These are phyloP conservation scores for Parsonsia alboflavescens DNA, from an alignment of 257 asterid genomes.

Conservation along the genomic window DNA sequence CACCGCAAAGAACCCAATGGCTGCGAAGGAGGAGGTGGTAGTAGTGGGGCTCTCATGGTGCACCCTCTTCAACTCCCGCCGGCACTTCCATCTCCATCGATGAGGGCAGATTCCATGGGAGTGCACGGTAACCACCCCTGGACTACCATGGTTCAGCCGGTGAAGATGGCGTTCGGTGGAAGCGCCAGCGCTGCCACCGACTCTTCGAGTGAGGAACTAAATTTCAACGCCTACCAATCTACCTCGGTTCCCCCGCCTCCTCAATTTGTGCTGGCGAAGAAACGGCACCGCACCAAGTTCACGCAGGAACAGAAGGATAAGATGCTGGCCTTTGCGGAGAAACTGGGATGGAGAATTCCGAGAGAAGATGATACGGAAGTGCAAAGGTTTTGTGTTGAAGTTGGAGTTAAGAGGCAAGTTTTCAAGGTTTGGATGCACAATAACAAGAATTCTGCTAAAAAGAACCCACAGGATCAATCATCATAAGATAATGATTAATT, in stretches of 20 bases:
- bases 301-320: constrained; percentile 80
- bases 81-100: constrained; percentile 37
- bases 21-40: constrained; percentile 2
- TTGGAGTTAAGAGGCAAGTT: constrained; percentile 84
- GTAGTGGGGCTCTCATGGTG: constrained; percentile 25
- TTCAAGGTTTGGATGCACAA: constrained; percentile 98
- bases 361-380: constrained; percentile 79
- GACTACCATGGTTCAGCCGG: constrained; percentile 52
- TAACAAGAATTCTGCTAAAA: constrained; percentile 53
- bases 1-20: constrained; percentile 52
- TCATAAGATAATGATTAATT: neutral
- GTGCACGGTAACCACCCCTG: constrained; percentile 30
- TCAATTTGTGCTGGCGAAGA: constrained; percentile 51
- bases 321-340: constrained; percentile 87
- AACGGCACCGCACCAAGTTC: constrained; percentile 68
- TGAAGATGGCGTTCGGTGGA: constrained; percentile 54
- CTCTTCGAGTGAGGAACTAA: constrained; percentile 81
- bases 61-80: constrained; percentile 65
- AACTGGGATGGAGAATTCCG: constrained; percentile 89
- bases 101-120: constrained; percentile 18
- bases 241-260: constrained; percentile 44
- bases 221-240: constrained; percentile 46
- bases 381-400: constrained; percentile 79
- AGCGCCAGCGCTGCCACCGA: constrained; percentile 57
- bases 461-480: constrained; percentile 22